Evolutionary conservation across 768 basidiomycete species (phyloP), one percentile per base, ranked within the genome.

Genomic region (Mycena rebaudengoi): DNA sequence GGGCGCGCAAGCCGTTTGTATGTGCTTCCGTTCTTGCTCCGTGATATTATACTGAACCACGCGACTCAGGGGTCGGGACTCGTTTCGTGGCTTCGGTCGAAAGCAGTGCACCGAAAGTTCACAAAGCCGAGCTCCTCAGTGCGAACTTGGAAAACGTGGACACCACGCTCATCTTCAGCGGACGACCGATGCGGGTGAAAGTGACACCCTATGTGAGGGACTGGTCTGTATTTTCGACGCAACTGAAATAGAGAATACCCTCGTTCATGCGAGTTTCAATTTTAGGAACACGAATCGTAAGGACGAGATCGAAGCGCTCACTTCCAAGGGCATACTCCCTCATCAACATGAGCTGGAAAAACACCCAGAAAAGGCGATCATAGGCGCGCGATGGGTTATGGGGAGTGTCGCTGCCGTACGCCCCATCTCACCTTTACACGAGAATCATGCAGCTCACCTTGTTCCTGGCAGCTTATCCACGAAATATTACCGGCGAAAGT

Each of bases 1-100:
- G 88, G 96, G 96, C 65, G 96, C 95, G 35, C 85, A 94, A 69
- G 96, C 84, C 32, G 94, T 96, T 55, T 96, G 76, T 92, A 82
- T 85, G 90, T 87, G 13, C 1, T 8, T 2, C n/a, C n/a, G n/a
- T n/a, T n/a, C n/a, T n/a, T n/a, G n/a, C n/a, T n/a, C n/a, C n/a
- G n/a, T n/a, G n/a, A n/a, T n/a, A n/a, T n/a, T n/a, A n/a, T n/a
- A n/a, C n/a, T n/a, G n/a, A n/a, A n/a, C n/a, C 20, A 18, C 71
- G 70, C 18, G 35, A 18, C 73, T 72, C 71, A 85, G 76, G 92
- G 92, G 91, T 92, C 26, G 92, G 92, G 40, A 93, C 91, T 2
- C 87, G 95, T 44, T 96, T 97, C 70, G 92, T 96, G 16, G 94
- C 95, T 20, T 81, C 86, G 20, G 84, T 79, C 8, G 94, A 96